Percentiles rank a stretch among this genome's conserved stretches.
These are phyloP conservation scores for Citrus medica DNA, from an alignment of 345 rosid species.

Conservation along the genomic window DNA sequence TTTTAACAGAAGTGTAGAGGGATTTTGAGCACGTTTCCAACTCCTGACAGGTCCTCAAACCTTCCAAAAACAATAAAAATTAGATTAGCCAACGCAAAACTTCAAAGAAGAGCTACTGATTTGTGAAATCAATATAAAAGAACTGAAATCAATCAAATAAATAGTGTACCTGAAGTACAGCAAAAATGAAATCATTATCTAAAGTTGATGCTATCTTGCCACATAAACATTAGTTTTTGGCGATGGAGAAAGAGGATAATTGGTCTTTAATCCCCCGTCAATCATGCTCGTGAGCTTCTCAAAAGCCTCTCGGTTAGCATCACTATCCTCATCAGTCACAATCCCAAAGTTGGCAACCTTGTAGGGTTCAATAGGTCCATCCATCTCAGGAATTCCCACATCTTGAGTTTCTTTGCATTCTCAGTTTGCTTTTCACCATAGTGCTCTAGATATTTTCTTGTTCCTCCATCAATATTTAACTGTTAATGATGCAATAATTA, in stretches of 20 bases:
- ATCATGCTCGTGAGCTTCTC: constrained; percentile 35
- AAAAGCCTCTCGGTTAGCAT: not conserved
- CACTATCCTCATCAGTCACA: too few species aligned
- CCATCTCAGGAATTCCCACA: too few species aligned
- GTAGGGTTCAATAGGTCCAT: too few species aligned
- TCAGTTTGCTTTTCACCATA: too few species aligned
- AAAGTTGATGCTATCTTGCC: constrained; percentile 92
- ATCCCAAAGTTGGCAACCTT: too few species aligned
- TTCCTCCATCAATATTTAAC: too few species aligned
- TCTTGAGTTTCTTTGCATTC: too few species aligned
- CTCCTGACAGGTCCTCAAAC: constrained; percentile 88
- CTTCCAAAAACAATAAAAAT: constrained; percentile 34
- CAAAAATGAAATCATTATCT: constrained; percentile 82
- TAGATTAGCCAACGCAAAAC: not conserved
- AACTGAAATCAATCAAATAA: not conserved
- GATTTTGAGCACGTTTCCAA: constrained; percentile 81
- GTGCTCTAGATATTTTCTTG: too few species aligned
- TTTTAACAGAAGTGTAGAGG: constrained; percentile 58
- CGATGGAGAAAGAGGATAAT: not conserved
- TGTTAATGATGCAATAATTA: too few species aligned
- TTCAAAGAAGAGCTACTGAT: not conserved
- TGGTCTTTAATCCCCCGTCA: too few species aligned
- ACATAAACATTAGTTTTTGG: constrained; percentile 93
- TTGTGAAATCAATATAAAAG: not conserved
- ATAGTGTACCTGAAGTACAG: constrained; percentile 62